phyloP scores from a whole-genome alignment of 2,329 filamentous ascomycete species.

The Aureobasidium pullulans region DNA sequence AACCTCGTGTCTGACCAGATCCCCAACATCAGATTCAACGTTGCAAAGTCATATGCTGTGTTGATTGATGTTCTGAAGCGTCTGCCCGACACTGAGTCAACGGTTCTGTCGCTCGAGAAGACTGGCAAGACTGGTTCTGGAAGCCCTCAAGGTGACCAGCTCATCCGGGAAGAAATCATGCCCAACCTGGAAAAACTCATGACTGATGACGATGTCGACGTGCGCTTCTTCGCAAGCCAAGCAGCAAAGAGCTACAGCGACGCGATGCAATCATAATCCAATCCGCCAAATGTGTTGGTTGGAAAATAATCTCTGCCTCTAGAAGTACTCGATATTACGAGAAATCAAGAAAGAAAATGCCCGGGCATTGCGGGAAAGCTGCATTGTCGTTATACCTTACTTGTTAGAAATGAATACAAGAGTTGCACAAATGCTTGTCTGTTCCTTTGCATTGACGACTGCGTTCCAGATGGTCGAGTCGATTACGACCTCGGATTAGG shows the following conservation, averaged over 20 bases:
- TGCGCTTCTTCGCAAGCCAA: constrained; percentile 93
- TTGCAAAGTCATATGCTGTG: constrained; percentile 92
- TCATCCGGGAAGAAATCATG: constrained; percentile 55
- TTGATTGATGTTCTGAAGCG: constrained; percentile 87
- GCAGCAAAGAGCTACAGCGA: constrained; percentile 54
- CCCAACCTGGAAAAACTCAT: constrained; percentile 92
- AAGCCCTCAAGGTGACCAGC: constrained; percentile 24
- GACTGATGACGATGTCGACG: constrained; percentile 95
- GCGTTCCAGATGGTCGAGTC: background rate
- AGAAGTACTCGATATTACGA: background rate
- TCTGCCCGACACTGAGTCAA: constrained; percentile 73
- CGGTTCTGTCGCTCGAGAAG: constrained; percentile 78
- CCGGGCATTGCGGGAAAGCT: constrained; percentile 1
- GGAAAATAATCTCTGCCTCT: background rate
- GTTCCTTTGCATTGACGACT: background rate
- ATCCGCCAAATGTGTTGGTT: background rate
- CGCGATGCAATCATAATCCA: constrained; percentile 28
- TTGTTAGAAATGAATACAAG: constrained; percentile 14
- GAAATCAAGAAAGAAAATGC: background rate
- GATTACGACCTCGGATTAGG: background rate
- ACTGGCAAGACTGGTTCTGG: constrained; percentile 50
- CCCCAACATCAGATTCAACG: constrained; percentile 98
- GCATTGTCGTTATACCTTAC: constrained; percentile 10
- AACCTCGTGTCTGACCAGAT: constrained; percentile 91
- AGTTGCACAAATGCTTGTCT: constrained; percentile 1